Evolutionary conservation across 2,329 filamentous ascomycete species (phyloP).

Genomic region (Waltergamsia citrina): DNA sequence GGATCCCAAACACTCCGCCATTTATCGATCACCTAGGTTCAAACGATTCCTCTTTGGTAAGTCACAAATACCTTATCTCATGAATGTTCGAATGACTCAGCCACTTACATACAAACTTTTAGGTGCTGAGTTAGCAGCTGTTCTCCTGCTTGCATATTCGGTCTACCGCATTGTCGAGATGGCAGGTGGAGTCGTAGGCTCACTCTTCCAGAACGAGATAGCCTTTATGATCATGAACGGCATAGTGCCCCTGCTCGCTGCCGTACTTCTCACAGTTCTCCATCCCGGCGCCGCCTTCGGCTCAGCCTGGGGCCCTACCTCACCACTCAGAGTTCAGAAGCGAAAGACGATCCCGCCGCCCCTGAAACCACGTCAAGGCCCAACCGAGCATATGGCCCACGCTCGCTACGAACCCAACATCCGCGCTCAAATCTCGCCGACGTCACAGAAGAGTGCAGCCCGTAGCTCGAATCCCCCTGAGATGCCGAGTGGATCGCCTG

Average conservation of each 20-base stretch:
- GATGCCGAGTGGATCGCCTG: constrained; percentile 14
- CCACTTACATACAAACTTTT: background rate
- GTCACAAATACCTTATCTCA: constrained; percentile 10
- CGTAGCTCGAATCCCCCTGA: constrained; percentile 12
- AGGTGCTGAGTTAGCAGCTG: constrained; percentile 26
- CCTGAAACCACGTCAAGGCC: constrained; percentile 8
- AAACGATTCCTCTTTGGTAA: constrained; percentile 34
- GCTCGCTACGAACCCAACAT: constrained; percentile 23
- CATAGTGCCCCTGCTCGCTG: constrained; percentile 25
- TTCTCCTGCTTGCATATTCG: constrained; percentile 29
- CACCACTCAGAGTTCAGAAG: constrained; percentile 11
- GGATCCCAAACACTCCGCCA: constrained; percentile 24
- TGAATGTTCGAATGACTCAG: background rate
- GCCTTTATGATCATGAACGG: constrained; percentile 29
- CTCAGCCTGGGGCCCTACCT: constrained; percentile 27
- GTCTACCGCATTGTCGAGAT: constrained; percentile 30
- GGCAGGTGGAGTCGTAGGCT: constrained; percentile 20
- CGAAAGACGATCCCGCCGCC: constrained; percentile 9
- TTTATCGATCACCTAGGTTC: constrained; percentile 33
- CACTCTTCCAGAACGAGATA: constrained; percentile 26
- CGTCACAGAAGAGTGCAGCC: constrained; percentile 10
- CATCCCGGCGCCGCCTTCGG: constrained; percentile 30
- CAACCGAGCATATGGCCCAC: constrained; percentile 12
- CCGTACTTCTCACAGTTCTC: constrained; percentile 22
- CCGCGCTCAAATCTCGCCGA: constrained; percentile 17